Evolutionary conservation across 345 rosid genomes (phyloP).

Genomic region (Citrus hindsii): DNA sequence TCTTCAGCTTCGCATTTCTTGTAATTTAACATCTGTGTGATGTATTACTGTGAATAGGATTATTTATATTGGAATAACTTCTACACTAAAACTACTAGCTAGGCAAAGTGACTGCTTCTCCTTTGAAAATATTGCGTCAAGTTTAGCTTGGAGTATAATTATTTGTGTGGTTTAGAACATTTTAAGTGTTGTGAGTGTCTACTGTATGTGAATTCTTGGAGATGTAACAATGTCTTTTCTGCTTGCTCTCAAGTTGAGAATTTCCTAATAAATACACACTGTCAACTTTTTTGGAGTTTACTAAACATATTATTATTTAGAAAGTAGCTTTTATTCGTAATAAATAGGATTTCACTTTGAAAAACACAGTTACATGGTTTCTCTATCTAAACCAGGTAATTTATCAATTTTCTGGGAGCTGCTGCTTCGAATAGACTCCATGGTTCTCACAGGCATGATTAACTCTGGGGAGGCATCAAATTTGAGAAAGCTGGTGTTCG

Average conservation of each 20-base stretch:
- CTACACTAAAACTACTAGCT: background rate
- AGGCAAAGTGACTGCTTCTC: background rate
- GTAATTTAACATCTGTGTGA: background rate
- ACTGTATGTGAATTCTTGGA: background rate
- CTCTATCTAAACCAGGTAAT: conserved; percentile 41
- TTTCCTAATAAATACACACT: background rate
- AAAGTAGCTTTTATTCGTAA: background rate
- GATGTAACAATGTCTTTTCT: background rate
- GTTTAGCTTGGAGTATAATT: background rate
- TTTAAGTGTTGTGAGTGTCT: background rate
- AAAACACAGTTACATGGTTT: conserved; percentile 4
- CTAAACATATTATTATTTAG: background rate
- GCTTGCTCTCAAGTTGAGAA: background rate
- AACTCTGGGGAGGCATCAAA: conserved; percentile 53
- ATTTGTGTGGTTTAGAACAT: background rate
- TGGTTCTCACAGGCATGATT: conserved; percentile 64
- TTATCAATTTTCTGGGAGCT: conserved; percentile 56
- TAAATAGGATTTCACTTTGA: background rate
- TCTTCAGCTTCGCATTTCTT: background rate
- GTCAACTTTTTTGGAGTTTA: background rate
- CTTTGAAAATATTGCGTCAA: background rate
- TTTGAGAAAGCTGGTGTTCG: conserved; percentile 52
- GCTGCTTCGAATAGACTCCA: conserved; percentile 69
- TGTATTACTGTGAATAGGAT: background rate
- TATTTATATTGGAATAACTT: background rate